Evolutionary conservation across 2,329 filamentous ascomycete genomes (phyloP).

Genomic region (Hypomyces rosellus): DNA sequence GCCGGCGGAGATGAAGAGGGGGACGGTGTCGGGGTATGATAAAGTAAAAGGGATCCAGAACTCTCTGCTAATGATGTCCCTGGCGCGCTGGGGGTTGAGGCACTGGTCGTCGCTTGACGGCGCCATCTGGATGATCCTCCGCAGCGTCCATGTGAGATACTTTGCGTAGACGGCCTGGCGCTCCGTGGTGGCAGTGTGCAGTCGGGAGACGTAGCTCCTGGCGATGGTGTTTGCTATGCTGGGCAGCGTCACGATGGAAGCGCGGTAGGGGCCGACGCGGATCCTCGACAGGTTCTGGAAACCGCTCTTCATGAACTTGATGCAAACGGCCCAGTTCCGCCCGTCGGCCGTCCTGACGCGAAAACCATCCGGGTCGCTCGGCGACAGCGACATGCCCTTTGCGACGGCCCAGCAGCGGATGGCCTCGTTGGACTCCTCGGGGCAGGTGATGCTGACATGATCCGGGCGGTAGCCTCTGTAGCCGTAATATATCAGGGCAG

Average conservation of each 20-base stretch:
- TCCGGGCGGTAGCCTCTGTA: conserved; percentile 22
- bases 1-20: conserved; percentile 25
- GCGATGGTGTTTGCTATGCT: conserved; percentile 30
- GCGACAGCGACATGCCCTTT: conserved; percentile 22
- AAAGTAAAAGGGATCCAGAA: conserved; percentile 29
- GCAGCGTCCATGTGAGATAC: conserved; percentile 31
- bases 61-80: conserved; percentile 16
- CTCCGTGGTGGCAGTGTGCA: conserved; percentile 12
- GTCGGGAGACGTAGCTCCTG: conserved; percentile 23
- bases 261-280: conserved; percentile 13
- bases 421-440: conserved; percentile 27
- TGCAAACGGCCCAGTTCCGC: conserved; percentile 25
- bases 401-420: conserved; percentile 36
- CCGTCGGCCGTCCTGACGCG: conserved; percentile 29
- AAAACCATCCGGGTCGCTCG: conserved; percentile 25
- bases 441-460: conserved; percentile 37
- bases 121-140: conserved; percentile 20
- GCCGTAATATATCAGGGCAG: conserved; percentile 40
- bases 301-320: conserved; percentile 27
- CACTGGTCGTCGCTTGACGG: conserved; percentile 14
- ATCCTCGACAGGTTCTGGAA: conserved; percentile 25
- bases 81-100: conserved; percentile 14
- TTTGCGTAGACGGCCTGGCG: conserved; percentile 19
- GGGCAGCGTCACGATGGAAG: conserved; percentile 28
- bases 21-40: conserved; percentile 21